Evolutionary conservation across 352 stramenopile species (phyloP), one percentile per base, ranked within the genome.

Genomic region (Globisporangium perplexum): DNA sequence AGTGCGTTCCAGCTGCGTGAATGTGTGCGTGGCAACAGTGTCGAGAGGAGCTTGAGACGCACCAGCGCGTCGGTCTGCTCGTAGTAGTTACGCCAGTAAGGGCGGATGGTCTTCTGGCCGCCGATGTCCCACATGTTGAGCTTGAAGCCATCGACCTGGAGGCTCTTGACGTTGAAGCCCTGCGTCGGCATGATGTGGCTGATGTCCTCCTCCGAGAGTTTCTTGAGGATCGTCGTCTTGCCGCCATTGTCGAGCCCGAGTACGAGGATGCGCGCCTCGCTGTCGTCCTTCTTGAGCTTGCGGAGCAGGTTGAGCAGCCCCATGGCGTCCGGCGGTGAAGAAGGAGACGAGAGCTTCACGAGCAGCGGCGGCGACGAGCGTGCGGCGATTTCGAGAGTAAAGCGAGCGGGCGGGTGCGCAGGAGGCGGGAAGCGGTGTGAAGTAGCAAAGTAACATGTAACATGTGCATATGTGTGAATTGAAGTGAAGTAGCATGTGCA

Each of bases 81-180:
- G 71, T 98, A 99, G 77, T 99, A 99, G 79, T 99, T 99, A 41
- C 96, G 83, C 97, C 97, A 99, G 74, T 99, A 99, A 7, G 96
- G 93, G 22, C 97, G 90, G 52, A 99, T 99, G 22, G 97, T 99
- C 59, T 98, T 97, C 80, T 99, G 97, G 30, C 97, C 97, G 53
- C 97, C 97, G 47, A 99, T 95, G 72, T 99, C 97, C 96, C 96
- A 98, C 52, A 98, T 90, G 68, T 98, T 98, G 47, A 98, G 86
- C 69, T 98, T 98, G 68, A 98, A 98, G 66, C 88, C 92, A 67
- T 97, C 81, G 54, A 96, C 83, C 69, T 97, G 86, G n/a, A 98
- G 67, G 42, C 79, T 97, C 74, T 98, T 98, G 64, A 98, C 93
- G 76, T 98, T 98, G 69, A 98, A 98, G 53, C 95, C 94, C 72